Percentiles rank a stretch among this genome's conserved stretches.
phyloP scores from a whole-genome alignment of 73 alveolate genomes.

The Tetrahymena malaccensis region DNA sequence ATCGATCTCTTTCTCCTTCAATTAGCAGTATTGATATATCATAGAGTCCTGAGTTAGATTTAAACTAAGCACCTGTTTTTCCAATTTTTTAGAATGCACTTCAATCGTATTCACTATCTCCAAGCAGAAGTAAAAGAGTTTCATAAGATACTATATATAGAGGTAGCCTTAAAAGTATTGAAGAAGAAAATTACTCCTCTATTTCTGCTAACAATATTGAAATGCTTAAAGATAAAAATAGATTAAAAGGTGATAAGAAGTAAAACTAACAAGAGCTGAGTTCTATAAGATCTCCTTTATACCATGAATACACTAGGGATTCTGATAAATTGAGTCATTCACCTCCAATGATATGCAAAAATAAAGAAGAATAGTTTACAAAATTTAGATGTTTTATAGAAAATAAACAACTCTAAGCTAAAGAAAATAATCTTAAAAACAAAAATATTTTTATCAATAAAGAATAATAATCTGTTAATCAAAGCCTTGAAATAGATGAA shows the following conservation, averaged over 20 bases:
- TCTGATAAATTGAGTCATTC: neutral
- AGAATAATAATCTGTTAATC: neutral
- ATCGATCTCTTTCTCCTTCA: neutral
- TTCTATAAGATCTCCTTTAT: neutral
- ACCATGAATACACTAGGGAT: neutral
- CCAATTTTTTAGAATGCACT: neutral
- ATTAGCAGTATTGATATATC: neutral
- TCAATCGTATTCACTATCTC: neutral
- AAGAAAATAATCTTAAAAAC: neutral
- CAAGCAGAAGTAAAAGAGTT: neutral
- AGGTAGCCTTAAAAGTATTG: neutral
- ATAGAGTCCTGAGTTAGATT: neutral
- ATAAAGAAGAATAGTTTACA: neutral
- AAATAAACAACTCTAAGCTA: neutral
- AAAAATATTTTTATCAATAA: neutral
- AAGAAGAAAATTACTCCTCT: neutral
- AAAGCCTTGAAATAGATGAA: neutral
- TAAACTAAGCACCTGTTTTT: neutral
- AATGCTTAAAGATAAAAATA: neutral
- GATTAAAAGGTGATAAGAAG: neutral
- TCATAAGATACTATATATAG: neutral
- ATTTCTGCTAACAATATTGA: neutral
- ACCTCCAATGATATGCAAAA: neutral
- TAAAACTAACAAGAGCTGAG: neutral
- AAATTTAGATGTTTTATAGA: neutral